These are phyloP conservation scores for Sechiopsis laciniata DNA, from an alignment of 306 rosid genomes.

Conservation along the genomic window DNA sequence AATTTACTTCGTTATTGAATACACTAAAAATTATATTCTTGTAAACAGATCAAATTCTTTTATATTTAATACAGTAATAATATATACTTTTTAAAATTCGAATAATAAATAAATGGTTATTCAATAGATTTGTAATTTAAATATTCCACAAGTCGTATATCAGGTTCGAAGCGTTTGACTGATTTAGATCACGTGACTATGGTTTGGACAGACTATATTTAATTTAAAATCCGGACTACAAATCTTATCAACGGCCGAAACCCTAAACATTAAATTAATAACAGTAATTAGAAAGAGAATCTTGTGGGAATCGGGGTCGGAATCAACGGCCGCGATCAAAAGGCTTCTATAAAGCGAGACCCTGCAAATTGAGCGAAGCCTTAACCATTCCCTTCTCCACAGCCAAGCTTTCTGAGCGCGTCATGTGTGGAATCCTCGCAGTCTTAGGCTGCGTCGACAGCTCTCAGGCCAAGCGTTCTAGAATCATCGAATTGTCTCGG, in stretches of 20 bases:
- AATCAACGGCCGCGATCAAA: slow-evolving; percentile 33
- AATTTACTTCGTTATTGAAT: no score
- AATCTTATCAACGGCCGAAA: slow-evolving; percentile 14
- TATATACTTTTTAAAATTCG: not conserved
- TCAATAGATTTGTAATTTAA: not conserved
- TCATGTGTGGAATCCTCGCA: slow-evolving; percentile 98
- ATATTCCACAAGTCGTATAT: not conserved
- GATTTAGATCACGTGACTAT: not conserved
- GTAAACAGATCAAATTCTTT: no score
- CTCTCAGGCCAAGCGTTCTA: slow-evolving; percentile 79
- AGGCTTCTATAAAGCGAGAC: not conserved
- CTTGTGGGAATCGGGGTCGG: slow-evolving; percentile 32
- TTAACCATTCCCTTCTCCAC: no score
- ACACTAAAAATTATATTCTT: no score
- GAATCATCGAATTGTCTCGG: slow-evolving; percentile 80
- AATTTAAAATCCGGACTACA: not conserved
- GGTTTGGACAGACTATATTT: no score
- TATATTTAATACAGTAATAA: no score
- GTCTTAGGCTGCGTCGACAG: slow-evolving; percentile 70
- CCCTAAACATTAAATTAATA: slow-evolving; percentile 23
- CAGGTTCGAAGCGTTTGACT: not conserved
- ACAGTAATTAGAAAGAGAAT: slow-evolving; percentile 13
- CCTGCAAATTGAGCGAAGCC: no score
- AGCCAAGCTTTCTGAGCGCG: slow-evolving; percentile 22
- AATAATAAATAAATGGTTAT: not conserved